A percentile compares a stretch with the other conserved stretches of the same genome.
Conservation (phyloP, 2,329 filamentous ascomycete genomes). For the Xylariaceae sp. region DNA sequence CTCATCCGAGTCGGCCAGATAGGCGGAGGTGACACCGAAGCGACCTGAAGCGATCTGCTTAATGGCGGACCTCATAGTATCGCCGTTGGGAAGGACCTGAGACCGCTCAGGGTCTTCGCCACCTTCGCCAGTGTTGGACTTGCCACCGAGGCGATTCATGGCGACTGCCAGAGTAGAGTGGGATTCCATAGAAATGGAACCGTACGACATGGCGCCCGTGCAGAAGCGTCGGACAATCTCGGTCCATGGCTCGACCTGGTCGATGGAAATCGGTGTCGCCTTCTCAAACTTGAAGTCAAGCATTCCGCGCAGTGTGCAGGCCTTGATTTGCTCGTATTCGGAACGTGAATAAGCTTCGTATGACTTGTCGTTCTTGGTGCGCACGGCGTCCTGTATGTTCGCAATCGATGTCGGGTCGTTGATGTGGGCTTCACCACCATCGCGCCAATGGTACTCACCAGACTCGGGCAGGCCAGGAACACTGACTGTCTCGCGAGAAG, state of each 20-base stretch:
- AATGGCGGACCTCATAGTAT: constrained; percentile 95
- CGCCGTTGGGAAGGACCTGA: constrained; percentile 78
- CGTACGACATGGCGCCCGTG: constrained; percentile 97
- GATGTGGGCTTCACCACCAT: constrained; percentile 90
- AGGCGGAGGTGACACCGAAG: constrained; percentile 93
- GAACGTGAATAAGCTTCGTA: constrained; percentile 93
- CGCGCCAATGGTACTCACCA: constrained; percentile 97
- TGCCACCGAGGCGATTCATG: constrained; percentile 94
- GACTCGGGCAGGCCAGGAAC: constrained; percentile 82
- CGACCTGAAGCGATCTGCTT: constrained; percentile 96
- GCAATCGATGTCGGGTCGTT: constrained; percentile 94
- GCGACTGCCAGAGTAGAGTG: constrained; percentile 93
- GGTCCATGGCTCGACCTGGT: constrained; percentile 97
- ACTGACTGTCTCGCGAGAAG: constrained; percentile 68
- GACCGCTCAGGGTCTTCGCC: constrained; percentile 93
- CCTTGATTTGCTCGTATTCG: constrained; percentile 94
- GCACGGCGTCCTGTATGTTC: constrained; percentile 93
- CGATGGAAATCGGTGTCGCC: constrained; percentile 77
- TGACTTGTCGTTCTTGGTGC: constrained; percentile 96
- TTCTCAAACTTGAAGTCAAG: constrained; percentile 96
- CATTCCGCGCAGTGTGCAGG: constrained; percentile 88
- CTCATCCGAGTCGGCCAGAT: constrained; percentile 91
- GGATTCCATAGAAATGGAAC: constrained; percentile 97
- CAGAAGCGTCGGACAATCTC: constrained; percentile 96
- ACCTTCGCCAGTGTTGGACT: constrained; percentile 96